These are phyloP conservation scores for Mycosphaerella sp. DNA, from an alignment of 2,329 filamentous ascomycete genomes.

Conservation along the genomic window DNA sequence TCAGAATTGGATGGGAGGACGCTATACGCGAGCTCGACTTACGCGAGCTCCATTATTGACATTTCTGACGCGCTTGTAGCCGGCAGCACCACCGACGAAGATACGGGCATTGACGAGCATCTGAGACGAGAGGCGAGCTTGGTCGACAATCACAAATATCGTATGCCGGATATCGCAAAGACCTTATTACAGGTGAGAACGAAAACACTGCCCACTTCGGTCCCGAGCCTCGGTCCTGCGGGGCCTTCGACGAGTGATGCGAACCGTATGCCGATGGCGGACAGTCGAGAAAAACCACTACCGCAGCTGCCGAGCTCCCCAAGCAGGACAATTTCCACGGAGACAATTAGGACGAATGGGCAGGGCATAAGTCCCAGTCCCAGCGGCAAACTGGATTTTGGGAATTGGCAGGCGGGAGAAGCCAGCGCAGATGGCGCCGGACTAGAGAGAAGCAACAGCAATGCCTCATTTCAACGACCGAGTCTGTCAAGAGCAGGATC, in stretches of 20 bases:
- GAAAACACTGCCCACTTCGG: constrained; percentile 29
- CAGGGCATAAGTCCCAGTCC: background rate
- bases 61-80: constrained; percentile 51
- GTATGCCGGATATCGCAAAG: constrained; percentile 64
- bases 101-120: constrained; percentile 36
- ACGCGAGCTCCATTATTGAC: constrained; percentile 38
- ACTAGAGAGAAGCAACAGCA: constrained; percentile 38
- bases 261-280: constrained; percentile 7
- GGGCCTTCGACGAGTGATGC: background rate
- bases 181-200: constrained; percentile 36
- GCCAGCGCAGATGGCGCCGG: constrained; percentile 5
- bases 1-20: constrained; percentile 3
- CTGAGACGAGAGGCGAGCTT: constrained; percentile 41
- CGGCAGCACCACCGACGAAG: constrained; percentile 36
- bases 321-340: constrained; percentile 1
- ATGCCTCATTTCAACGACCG: constrained; percentile 54
- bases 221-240: constrained; percentile 17
- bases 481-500: constrained; percentile 65
- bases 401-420: constrained; percentile 12
- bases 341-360: constrained; percentile 7
- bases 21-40: constrained; percentile 1
- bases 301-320: constrained; percentile 18
- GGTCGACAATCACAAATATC: constrained; percentile 67
- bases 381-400: constrained; percentile 10
- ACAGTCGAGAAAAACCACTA: constrained; percentile 5